Percentiles rank a stretch among this genome's conserved stretches.
These are phyloP conservation scores for Cladophialophora exuberans DNA, from an alignment of 2,329 filamentous ascomycete genomes.

Conservation along the genomic window DNA sequence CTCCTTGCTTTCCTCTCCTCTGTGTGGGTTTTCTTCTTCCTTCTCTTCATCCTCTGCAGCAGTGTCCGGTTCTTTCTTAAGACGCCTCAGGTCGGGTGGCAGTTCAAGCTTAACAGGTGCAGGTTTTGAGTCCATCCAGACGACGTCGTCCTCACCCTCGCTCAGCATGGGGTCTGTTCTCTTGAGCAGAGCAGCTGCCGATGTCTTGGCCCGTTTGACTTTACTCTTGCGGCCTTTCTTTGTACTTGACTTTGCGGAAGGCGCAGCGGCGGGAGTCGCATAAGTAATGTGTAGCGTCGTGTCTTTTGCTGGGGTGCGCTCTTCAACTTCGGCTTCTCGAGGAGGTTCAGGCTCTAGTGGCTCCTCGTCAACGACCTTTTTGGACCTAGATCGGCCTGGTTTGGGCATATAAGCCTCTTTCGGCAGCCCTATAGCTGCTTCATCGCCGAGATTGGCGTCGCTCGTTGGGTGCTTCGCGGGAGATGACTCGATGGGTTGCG, in stretches of 20 bases:
- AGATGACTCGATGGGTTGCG: constrained; percentile 4
- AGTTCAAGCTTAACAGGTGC: constrained; percentile 31
- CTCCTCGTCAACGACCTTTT: constrained; percentile 22
- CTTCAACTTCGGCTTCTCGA: neutral
- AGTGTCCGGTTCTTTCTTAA: constrained; percentile 27
- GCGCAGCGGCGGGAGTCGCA: constrained; percentile 1
- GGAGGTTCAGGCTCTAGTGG: neutral
- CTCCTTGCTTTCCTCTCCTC: constrained; percentile 2
- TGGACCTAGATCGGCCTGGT: constrained; percentile 32
- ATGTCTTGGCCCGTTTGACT: constrained; percentile 34
- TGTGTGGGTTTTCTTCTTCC: neutral
- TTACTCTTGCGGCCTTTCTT: constrained; percentile 32
- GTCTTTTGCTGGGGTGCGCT: constrained; percentile 7
- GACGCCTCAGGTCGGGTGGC: constrained; percentile 27
- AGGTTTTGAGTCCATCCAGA: constrained; percentile 32
- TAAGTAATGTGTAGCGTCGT: neutral
- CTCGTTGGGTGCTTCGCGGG: constrained; percentile 25
- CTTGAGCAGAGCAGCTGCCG: constrained; percentile 28
- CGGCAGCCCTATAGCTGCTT: constrained; percentile 32
- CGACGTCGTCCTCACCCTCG: constrained; percentile 34
- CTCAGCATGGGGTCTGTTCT: constrained; percentile 27
- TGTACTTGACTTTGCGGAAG: constrained; percentile 15
- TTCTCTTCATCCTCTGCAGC: constrained; percentile 10
- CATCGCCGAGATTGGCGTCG: constrained; percentile 31
- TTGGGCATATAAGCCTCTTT: constrained; percentile 34